These are phyloP conservation scores for Alternaria triticimaculans DNA, from an alignment of 2,329 filamentous ascomycete species.

Conservation along the genomic window DNA sequence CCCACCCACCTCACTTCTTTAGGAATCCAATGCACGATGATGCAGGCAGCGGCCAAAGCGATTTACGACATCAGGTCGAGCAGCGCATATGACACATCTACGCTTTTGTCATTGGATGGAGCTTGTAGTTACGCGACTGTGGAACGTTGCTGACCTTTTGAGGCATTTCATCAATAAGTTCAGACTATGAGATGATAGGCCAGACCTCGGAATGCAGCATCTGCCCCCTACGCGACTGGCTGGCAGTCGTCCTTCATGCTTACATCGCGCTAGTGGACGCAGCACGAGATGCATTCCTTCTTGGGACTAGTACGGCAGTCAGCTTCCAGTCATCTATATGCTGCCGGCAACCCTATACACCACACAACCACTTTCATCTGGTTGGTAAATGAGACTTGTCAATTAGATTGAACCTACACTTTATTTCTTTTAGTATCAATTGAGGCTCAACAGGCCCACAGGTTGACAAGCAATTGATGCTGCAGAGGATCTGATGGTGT, in stretches of 20 bases:
- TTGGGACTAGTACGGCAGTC: background rate
- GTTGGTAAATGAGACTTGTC: background rate
- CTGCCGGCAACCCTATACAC: background rate
- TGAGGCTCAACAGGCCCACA: background rate
- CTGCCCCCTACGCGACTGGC: background rate
- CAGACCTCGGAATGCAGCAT: background rate
- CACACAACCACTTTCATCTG: background rate
- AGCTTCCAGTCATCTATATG: background rate
- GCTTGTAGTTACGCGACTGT: background rate
- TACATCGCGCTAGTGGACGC: background rate
- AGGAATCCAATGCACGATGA: background rate
- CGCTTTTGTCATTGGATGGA: background rate
- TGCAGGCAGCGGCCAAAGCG: background rate
- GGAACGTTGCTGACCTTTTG: background rate
- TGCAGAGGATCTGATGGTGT: constrained; percentile 10
- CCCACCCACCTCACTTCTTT: background rate
- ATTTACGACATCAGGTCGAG: background rate
- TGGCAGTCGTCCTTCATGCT: background rate
- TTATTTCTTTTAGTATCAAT: background rate
- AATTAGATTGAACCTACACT: background rate
- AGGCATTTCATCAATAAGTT: background rate
- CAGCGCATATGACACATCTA: background rate
- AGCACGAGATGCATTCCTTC: constrained; percentile 7
- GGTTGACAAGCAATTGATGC: background rate
- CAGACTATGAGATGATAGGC: background rate